Conservation (phyloP, 345 rosid genomes). For the Populus tremula region DNA sequence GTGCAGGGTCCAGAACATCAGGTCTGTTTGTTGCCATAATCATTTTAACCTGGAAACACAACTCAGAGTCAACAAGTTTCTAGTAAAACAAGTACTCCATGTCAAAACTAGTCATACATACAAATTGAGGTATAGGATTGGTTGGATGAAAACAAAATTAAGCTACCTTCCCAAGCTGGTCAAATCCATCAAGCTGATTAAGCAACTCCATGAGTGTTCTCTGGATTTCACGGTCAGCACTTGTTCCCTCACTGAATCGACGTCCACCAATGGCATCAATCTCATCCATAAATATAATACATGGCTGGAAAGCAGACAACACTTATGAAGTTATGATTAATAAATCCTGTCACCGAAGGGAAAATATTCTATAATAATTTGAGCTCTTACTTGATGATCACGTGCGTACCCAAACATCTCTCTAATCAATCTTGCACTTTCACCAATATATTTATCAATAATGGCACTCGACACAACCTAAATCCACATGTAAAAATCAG, state of each 20-base stretch:
- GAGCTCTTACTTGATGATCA: constrained; percentile 76
- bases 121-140: neutral
- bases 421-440: constrained; percentile 92
- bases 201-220: constrained; percentile 97
- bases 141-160: neutral
- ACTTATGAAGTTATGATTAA: neutral
- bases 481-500: neutral
- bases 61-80: neutral
- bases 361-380: neutral
- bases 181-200: constrained; percentile 99
- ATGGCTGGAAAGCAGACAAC: constrained; percentile 51
- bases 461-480: constrained; percentile 97
- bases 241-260: constrained; percentile 97
- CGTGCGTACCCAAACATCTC: constrained; percentile 99
- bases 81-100: neutral
- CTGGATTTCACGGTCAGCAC: constrained; percentile 99
- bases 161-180: constrained; percentile 93
- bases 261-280: constrained; percentile 99
- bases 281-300: constrained; percentile 99
- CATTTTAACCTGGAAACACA: constrained; percentile 74
- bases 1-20: constrained; percentile 97
- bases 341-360: neutral
- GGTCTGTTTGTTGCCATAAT: constrained; percentile 99
- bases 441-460: constrained; percentile 95
- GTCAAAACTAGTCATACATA: neutral